A percentile compares a stretch with the other conserved stretches of the same genome.
These are phyloP conservation scores for Mycena rebaudengoi DNA, from an alignment of 768 basidiomycete species.

Conservation along the genomic window DNA sequence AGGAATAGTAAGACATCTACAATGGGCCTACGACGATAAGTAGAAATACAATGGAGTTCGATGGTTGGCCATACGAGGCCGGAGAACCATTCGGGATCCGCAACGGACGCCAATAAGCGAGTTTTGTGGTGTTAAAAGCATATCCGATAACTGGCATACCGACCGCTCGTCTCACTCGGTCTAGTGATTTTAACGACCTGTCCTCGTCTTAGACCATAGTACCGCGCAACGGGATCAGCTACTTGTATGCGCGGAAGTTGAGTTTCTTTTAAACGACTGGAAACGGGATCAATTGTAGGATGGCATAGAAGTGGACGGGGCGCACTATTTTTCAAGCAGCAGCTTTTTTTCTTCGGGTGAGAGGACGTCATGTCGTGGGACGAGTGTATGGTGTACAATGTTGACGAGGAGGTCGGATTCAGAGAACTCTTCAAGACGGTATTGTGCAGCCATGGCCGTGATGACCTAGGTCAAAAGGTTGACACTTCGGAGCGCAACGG, in stretches of 20 bases:
- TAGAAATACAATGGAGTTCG: no score
- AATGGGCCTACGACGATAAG: no score
- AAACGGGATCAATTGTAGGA: conserved; percentile 17
- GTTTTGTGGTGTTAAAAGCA: no score
- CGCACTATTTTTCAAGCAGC: conserved; percentile 93
- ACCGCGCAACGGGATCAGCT: conserved; percentile 96
- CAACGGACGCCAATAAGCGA: no score
- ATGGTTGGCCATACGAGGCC: no score
- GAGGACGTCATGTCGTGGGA: conserved; percentile 92
- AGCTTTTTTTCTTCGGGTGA: conserved; percentile 85
- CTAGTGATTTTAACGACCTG: conserved; percentile 99
- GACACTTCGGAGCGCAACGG: conserved; percentile 13
- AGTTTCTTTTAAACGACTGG: conserved; percentile 95
- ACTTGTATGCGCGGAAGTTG: conserved; percentile 97
- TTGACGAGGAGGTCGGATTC: conserved; percentile 97
- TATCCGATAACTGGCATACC: conserved; percentile 92
- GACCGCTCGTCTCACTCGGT: conserved; percentile 95
- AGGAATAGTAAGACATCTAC: no score
- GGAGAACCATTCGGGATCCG: no score
- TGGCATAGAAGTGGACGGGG: conserved; percentile 28
- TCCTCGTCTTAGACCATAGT: conserved; percentile 94
- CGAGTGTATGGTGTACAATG: conserved; percentile 95
- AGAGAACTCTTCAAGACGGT: conserved; percentile 93
- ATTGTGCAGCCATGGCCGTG: conserved; percentile 86
- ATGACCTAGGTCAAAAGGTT: conserved; percentile 71